These are phyloP conservation scores for Talaromyces sp. DNA, from an alignment of 2,329 filamentous ascomycete species.

Conservation along the genomic window DNA sequence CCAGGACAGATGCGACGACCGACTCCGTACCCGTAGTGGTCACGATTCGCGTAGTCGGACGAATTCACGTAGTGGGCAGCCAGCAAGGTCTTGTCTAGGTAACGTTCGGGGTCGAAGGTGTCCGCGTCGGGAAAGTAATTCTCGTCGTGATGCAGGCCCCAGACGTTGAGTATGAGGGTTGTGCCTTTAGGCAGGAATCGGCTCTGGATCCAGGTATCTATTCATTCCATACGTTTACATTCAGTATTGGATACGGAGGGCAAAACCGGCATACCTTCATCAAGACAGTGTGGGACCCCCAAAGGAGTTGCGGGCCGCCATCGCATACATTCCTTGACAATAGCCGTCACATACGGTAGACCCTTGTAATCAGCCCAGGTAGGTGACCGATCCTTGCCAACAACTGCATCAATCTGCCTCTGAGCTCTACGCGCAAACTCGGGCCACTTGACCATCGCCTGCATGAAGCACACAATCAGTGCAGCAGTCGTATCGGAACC, in stretches of 20 bases:
- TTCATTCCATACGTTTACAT: conserved; percentile 18
- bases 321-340: conserved; percentile 56
- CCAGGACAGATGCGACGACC: conserved; percentile 27
- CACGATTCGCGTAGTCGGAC: conserved; percentile 28
- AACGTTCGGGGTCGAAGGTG: not conserved
- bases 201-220: conserved; percentile 43
- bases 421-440: conserved; percentile 2
- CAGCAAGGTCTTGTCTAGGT: not conserved
- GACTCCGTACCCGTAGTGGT: conserved; percentile 30
- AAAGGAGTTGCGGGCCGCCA: conserved; percentile 55
- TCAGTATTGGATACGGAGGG: not conserved
- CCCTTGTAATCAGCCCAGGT: conserved; percentile 46
- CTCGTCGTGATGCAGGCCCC: conserved; percentile 49
- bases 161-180: conserved; percentile 42
- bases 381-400: conserved; percentile 49
- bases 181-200: conserved; percentile 48
- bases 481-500: conserved; percentile 40
- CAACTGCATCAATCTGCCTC: conserved; percentile 44
- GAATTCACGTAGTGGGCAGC: conserved; percentile 35
- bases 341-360: conserved; percentile 53
- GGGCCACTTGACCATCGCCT: conserved; percentile 47
- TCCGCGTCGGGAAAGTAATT: not conserved
- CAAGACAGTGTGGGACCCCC: conserved; percentile 49
- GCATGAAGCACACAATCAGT: conserved; percentile 34
- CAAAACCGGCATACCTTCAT: conserved; percentile 21